Evolutionary conservation across 2,329 filamentous ascomycete genomes (phyloP), one percentile per base, ranked within the genome.

Genomic region (Verticillium tricorpus): DNA sequence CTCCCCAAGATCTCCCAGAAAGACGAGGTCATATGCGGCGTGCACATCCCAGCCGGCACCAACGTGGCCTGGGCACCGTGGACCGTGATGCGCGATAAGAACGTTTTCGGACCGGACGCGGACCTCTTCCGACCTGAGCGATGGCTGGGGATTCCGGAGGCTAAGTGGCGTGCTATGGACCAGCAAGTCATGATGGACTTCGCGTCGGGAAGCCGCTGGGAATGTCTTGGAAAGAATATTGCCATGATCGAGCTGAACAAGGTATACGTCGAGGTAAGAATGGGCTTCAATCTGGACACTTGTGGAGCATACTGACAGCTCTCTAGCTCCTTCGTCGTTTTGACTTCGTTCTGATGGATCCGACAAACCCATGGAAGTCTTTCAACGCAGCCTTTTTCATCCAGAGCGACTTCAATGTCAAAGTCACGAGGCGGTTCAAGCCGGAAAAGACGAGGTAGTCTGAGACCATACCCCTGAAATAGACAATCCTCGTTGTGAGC

Each of bases 121-220:
- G 73, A 82, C 22, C 61, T 65, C 0, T 85, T 80, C 65, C 71
- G 72, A 5, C 81, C 82, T 0, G 81, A 82, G 59, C 72, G 82
- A 7, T 85, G 81, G 81, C 67, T 85, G 6, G 69, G 69, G 14
- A 61, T 60, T 6, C 14, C 31, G 2, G 72, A 78, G 57, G 74
- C 75, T 19, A 71, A 68, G 5, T 66, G 69, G 1, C 68, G 69
- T 5, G 59, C 57, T 2, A 80, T 79, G 72, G 67, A 72, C 22
- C 66, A 68, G 22, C 76, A 73, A 0, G 67, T 76, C 28, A 79
- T 80, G 45, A 68, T 79, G 5, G 70, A 78, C 0, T 82, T 82
- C 65, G 76, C 76, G 5, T 69, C 71, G 32, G 79, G 80, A 2
- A 77, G 78, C 0, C 73, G 71, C 22, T 78, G 72, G 55, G 68